phyloP scores from a whole-genome alignment of 352 stramenopile species.

The Phytophthora tubulina region DNA sequence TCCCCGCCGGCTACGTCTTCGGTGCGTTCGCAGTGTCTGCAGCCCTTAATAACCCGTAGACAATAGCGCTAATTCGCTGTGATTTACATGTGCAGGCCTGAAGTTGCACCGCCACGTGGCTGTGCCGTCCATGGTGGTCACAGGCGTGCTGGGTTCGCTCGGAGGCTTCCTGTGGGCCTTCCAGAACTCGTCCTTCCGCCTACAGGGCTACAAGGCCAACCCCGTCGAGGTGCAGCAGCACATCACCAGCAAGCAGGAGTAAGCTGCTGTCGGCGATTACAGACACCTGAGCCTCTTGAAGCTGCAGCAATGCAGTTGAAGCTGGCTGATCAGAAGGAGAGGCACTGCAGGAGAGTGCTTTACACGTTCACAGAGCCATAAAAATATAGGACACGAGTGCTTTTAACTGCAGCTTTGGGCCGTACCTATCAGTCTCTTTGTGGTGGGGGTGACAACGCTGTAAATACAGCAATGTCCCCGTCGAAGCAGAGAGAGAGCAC shows the following conservation, averaged over 20 bases:
- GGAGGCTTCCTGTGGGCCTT: conserved; percentile 84
- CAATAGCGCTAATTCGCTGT: conserved; percentile 17
- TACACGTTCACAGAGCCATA: conserved; percentile 31
- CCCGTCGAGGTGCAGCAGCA: conserved; percentile 69
- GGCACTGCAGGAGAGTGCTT: conserved; percentile 2
- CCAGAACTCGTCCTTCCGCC: conserved; percentile 84
- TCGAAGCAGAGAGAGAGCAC: no score
- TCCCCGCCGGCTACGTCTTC: conserved; percentile 82
- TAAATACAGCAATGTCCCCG: no score
- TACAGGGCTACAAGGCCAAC: conserved; percentile 80
- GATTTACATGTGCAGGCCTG: conserved; percentile 42
- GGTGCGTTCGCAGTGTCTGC: conserved; percentile 48
- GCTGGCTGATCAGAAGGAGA: neutral
- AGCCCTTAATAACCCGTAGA: neutral
- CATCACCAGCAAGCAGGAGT: conserved; percentile 57
- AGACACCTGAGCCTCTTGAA: neutral
- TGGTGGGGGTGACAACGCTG: no score
- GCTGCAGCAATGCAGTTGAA: neutral
- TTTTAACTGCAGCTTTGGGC: conserved; percentile 10
- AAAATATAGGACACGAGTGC: conserved; percentile 40
- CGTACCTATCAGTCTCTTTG: no score
- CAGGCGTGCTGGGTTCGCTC: conserved; percentile 75
- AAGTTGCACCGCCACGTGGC: conserved; percentile 73
- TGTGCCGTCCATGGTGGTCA: conserved; percentile 80
- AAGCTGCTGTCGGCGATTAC: neutral